Percentiles rank a stretch among this genome's conserved stretches.
Conservation (phyloP, 164 flowering plant genomes). For the Platanus orientalis region DNA sequence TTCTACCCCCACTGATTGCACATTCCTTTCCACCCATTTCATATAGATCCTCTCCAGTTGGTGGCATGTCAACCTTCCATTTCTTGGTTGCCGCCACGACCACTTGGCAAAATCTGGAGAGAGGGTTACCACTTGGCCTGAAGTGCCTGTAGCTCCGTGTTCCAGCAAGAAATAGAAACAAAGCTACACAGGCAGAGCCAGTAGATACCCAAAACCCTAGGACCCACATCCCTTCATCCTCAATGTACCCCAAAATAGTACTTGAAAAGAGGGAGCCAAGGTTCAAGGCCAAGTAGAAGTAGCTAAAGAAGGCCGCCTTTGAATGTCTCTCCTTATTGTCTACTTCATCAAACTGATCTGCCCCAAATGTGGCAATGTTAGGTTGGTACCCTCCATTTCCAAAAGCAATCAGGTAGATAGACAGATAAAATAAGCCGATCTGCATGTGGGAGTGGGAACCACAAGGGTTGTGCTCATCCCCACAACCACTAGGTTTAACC, state of each 20-base stretch:
- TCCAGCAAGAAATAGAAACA: conserved; percentile 67
- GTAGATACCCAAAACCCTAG: conserved; percentile 81
- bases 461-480: conserved; percentile 39
- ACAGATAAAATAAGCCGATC: conserved; percentile 58
- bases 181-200: conserved; percentile 61
- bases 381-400: conserved; percentile 99
- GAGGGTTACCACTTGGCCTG: conserved; percentile 81
- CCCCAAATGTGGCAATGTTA: conserved; percentile 89
- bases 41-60: conserved; percentile 37
- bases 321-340: conserved; percentile 55
- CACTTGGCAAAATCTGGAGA: conserved; percentile 71
- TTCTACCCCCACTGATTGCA: conserved; percentile 38
- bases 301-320: conserved; percentile 88
- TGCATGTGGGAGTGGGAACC: conserved; percentile 46
- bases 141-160: conserved; percentile 71
- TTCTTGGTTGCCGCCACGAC: conserved; percentile 62
- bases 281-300: conserved; percentile 85
- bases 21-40: conserved; percentile 38
- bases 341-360: conserved; percentile 87
- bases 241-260: conserved; percentile 71
- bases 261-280: conserved; percentile 86
- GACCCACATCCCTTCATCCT: conserved; percentile 85
- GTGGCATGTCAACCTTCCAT: conserved; percentile 42
- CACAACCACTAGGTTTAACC: conserved; percentile 75
- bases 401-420: conserved; percentile 69